Base-by-base conservation (phyloP, 805 yeast species). In the Wilhelminamyces savonicus region DNA sequence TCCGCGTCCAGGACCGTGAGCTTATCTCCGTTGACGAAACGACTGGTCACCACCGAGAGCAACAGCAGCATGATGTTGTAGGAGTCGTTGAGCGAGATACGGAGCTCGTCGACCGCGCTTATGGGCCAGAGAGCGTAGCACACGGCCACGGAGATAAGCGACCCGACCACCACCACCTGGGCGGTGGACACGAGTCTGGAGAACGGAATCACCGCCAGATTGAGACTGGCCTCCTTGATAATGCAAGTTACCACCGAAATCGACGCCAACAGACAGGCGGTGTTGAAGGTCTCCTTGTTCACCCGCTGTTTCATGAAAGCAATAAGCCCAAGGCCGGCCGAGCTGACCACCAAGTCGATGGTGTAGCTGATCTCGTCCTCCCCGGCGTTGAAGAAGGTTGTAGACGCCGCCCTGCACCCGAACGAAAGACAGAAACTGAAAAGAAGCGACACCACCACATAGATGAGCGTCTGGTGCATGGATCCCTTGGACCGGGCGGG, bases 401-500 rank as follows among this genome's bases (percentile, higher is more conserved):
- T 62, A 2, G 84, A 67, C 1, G 74, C 45, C 2, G 61, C 47
- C 53, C 82, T 69, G 27, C 83, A 69, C 1, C 60, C 39, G 11
- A 74, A 50, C 4, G 82, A 69, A 7, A 78, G 67, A 0, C 63
- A 31, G 31, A 74, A 69, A 25, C 76, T 71, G 56, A 64, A 84
- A 4, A 60, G 30, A 11, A 82, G 53, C 1, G 86, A 62, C 3
- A 72, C 34, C 0, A 66, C 41, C 3, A 79, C 88, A 54, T 74
- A 85, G 25, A 73, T 48, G 12, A 81, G 51, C 9, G 87, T 77
- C 47, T 84, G 86, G 36, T 76, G 70, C 90, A 84, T 84, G 13
- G 84, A 74, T 0, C 95, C 95, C 33, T 74, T 71, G 0, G 92
- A 70, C 28, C 94, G 54, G 2, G 88, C 71, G 0, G 94, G 86